Evolutionary conservation across 805 yeast genomes (phyloP).

Genomic region (Candida wancherniae): DNA sequence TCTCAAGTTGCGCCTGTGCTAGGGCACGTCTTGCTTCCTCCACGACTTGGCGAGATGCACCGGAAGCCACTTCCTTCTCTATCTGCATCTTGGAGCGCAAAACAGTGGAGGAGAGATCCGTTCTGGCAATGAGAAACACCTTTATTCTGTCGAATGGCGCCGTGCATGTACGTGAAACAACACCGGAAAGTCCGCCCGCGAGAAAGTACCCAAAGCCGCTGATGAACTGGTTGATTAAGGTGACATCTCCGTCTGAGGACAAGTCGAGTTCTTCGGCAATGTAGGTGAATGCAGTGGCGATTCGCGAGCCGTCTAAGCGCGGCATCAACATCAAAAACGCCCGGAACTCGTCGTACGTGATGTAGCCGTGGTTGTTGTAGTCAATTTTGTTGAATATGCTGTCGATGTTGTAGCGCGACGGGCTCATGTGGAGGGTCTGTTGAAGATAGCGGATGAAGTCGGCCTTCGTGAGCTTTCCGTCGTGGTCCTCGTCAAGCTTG

Average conservation of each 20-base stretch:
- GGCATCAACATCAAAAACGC: constrained; percentile 82
- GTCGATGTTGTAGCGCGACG: constrained; percentile 50
- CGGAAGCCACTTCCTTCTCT: constrained; percentile 31
- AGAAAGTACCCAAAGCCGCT: constrained; percentile 87
- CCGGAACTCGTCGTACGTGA: constrained; percentile 83
- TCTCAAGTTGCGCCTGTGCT: constrained; percentile 23
- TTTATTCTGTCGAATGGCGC: constrained; percentile 96
- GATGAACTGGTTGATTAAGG: constrained; percentile 69
- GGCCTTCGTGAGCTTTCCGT: constrained; percentile 59
- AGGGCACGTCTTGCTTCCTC: constrained; percentile 31
- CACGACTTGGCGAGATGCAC: constrained; percentile 30
- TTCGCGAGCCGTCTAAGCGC: constrained; percentile 67
- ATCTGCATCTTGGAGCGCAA: constrained; percentile 50
- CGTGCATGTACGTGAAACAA: constrained; percentile 90
- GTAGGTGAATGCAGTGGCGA: constrained; percentile 74
- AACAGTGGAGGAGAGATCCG: constrained; percentile 70
- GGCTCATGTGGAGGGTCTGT: constrained; percentile 46
- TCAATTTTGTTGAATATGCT: constrained; percentile 54
- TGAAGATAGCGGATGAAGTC: constrained; percentile 67
- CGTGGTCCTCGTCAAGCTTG: constrained; percentile 64
- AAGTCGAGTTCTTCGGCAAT: constrained; percentile 76
- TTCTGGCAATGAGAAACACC: constrained; percentile 88
- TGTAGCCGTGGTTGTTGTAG: constrained; percentile 54
- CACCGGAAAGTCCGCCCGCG: constrained; percentile 96
- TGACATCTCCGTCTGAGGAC: constrained; percentile 89